Percentiles rank a stretch among this genome's conserved stretches.
These are phyloP conservation scores for Mrakia blollopis DNA, from an alignment of 768 basidiomycete species.

Conservation along the genomic window DNA sequence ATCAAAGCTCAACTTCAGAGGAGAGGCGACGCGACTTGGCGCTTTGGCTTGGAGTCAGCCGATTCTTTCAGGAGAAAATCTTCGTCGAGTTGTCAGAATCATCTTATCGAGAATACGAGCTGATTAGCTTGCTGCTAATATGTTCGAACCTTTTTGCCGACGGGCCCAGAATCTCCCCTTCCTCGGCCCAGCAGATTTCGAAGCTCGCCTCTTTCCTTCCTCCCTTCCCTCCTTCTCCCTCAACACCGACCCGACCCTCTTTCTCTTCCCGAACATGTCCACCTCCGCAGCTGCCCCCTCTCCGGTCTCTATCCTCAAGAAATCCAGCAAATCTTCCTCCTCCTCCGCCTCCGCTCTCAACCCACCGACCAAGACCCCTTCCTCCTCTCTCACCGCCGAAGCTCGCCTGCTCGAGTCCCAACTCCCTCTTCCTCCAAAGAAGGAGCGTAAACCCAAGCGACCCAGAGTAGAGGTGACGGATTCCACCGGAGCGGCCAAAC, in stretches of 20 bases:
- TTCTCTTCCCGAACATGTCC: background rate
- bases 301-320: background rate
- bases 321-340: background rate
- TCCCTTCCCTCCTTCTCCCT: background rate
- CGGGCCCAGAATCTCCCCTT: background rate
- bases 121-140: background rate
- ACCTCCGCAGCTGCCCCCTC: background rate
- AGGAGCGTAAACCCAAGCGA: slow-evolving; percentile 6
- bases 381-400: background rate
- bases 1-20: too few relatives aligned
- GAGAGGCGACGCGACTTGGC: too few relatives aligned
- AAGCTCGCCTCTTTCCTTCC: background rate
- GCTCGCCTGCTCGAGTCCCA: background rate
- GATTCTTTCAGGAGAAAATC: too few relatives aligned
- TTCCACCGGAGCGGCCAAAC: background rate
- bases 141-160: background rate
- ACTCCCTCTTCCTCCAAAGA: background rate
- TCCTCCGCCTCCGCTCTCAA: background rate
- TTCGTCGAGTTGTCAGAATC: too few relatives aligned
- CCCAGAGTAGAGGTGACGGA: too few relatives aligned
- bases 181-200: background rate
- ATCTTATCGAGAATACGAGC: too few relatives aligned
- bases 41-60: too few relatives aligned
- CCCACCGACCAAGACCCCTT: background rate
- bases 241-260: background rate